Evolutionary conservation across 805 yeast genomes (phyloP).

Genomic region (Starmerella khaoyaiensis): DNA sequence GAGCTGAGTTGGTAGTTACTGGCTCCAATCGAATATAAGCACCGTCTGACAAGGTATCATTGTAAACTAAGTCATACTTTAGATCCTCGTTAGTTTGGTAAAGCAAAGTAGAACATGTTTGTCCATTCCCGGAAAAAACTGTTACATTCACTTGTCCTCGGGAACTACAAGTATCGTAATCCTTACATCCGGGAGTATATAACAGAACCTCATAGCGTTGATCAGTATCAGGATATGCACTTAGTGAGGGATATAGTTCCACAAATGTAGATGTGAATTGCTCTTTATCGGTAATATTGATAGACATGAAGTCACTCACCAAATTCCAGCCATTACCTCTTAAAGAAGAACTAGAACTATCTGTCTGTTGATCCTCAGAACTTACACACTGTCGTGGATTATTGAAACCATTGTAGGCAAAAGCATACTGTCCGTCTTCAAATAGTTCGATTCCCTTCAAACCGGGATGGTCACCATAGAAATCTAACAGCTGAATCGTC

Average conservation of each 20-base stretch:
- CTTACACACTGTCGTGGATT: slow-evolving; percentile 10
- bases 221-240: slow-evolving; percentile 43
- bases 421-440: slow-evolving; percentile 44
- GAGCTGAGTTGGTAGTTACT: slow-evolving; percentile 20
- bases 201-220: slow-evolving; percentile 64
- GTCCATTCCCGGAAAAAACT: slow-evolving; percentile 38
- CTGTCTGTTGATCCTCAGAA: background rate
- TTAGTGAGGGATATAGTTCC: slow-evolving; percentile 39
- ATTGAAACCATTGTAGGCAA: slow-evolving; percentile 58
- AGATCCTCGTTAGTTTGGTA: slow-evolving; percentile 70
- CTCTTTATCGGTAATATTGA: slow-evolving; percentile 25
- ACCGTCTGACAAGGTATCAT: slow-evolving; percentile 46
- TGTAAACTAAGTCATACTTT: slow-evolving; percentile 66
- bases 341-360: background rate
- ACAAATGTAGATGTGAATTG: slow-evolving; percentile 30
- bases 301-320: slow-evolving; percentile 25
- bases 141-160: slow-evolving; percentile 76
- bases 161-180: slow-evolving; percentile 49
- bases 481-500: slow-evolving; percentile 49
- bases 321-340: slow-evolving; percentile 7
- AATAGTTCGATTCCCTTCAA: slow-evolving; percentile 61
- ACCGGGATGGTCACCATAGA: slow-evolving; percentile 58
- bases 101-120: slow-evolving; percentile 34
- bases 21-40: slow-evolving; percentile 31
- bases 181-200: slow-evolving; percentile 77